Evolutionary conservation across 495 filamentous ascomycete genomes (phyloP).

Genomic region (Echria macrotheca): DNA sequence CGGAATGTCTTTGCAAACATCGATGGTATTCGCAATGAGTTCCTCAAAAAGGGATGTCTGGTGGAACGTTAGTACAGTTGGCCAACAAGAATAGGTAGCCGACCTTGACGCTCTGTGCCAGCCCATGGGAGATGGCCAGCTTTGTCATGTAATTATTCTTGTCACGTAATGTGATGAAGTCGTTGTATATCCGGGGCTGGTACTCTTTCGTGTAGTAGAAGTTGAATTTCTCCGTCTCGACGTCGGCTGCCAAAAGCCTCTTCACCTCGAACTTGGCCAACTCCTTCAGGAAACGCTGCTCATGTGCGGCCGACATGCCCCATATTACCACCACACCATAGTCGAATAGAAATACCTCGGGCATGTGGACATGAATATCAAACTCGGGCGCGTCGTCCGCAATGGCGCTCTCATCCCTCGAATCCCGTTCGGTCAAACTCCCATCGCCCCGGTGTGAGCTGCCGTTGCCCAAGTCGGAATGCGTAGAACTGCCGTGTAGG

Average conservation of each 20-base stretch:
- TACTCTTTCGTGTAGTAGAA: conserved; percentile 98
- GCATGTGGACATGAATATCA: conserved; percentile 75
- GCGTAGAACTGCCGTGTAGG: conserved; percentile 12
- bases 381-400: conserved; percentile 46
- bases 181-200: conserved; percentile 97
- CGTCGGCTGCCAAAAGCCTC: conserved; percentile 78
- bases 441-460: conserved; percentile 5
- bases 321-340: conserved; percentile 99
- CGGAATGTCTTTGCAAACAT: conserved; percentile 82
- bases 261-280: conserved; percentile 93
- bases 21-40: conserved; percentile 86
- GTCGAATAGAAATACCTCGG: conserved; percentile 92
- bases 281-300: conserved; percentile 84
- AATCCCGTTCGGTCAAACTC: too few species aligned
- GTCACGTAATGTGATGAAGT: conserved; percentile 90
- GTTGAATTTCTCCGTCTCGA: conserved; percentile 96
- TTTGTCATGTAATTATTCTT: conserved; percentile 97
- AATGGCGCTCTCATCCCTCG: conserved; percentile 24
- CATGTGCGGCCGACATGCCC: conserved; percentile 86
- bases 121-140: conserved; percentile 88
- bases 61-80: too few species aligned
- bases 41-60: conserved; percentile 97
- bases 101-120: conserved; percentile 90
- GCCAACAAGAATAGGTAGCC: conserved; percentile 12
- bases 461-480: conserved; percentile 18